Conservation (phyloP, 306 rosid genomes). For the Macrotyloma uniflorum region DNA sequence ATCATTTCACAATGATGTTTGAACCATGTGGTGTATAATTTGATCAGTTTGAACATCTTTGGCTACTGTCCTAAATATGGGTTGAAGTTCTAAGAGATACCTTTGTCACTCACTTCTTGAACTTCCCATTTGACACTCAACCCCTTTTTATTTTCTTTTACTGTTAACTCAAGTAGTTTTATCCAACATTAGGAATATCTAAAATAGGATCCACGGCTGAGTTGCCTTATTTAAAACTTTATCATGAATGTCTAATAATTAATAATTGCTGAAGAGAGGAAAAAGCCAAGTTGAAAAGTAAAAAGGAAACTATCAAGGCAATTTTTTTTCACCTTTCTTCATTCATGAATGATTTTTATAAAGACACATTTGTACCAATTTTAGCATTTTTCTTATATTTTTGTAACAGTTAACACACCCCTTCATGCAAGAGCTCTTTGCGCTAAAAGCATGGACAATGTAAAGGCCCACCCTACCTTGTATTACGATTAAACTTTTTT, state of each 20-base stretch:
- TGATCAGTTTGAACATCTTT: neutral
- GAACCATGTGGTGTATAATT: neutral
- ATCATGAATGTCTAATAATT: constrained; percentile 1
- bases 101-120: neutral
- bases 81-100: constrained; percentile 12
- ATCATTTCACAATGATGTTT: neutral
- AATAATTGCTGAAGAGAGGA: neutral
- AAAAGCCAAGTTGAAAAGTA: constrained; percentile 24
- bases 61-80: neutral
- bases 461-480: neutral
- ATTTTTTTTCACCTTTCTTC: neutral
- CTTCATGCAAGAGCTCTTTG: neutral
- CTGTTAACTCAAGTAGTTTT: neutral
- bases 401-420: neutral
- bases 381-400: constrained; percentile 1
- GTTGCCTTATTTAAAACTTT: neutral
- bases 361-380: neutral
- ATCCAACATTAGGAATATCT: constrained; percentile 16
- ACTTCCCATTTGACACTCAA: constrained; percentile 5
- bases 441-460: neutral
- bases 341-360: neutral
- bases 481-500: neutral
- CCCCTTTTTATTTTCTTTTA: neutral
- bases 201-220: neutral
- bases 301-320: neutral